Evolutionary conservation across 345 rosid genomes (phyloP), one percentile per base, ranked within the genome.

Genomic region (Eucalyptus melliodora): DNA sequence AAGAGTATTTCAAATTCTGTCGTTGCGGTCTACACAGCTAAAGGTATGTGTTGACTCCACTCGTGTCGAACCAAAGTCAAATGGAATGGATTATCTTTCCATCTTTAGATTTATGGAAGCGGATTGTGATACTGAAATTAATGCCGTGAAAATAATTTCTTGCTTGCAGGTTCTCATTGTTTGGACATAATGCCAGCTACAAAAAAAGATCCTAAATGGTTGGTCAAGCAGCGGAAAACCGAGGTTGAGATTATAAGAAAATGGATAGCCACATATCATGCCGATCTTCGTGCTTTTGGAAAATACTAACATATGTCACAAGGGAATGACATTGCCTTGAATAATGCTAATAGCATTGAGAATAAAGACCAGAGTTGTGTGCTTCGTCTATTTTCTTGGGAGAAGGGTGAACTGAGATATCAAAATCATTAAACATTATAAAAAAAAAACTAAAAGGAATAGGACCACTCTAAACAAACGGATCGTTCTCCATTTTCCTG

Each of bases 1-100:
- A 89, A 91, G 88, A 87, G 89, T 91, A 91, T 93, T 77, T 93
- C 96, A 44, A 94, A 94, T 5, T 91, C 92, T 69, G 53, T 94
- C 45, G 86, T 89, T 30, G 94, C 94, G 2, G 90, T 93, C 37
- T 51, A 47, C 44, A 91, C 95, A 6, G 55, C 53, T 23, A 91
- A 93, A 7, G 96, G 94, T 93, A 91, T 62, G 19, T 27, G 23
- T 31, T 23, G 1, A 15, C 17, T 51, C 34, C 23, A 59, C 60
- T 16, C 13, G 26, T 44, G 87, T 53, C 3, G 42, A 34, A 31
- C 24, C 24, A 72, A 10, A 72, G 45, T 31, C 80, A 72, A 72
- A 72, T 30, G 82, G 45, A 34, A 34, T 4, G 40, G 40, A 34
- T 34, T 17, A 72, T 72, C 44, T 72, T 34, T 72, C 44, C 26